phyloP scores from a whole-genome alignment of 306 rosid species.

The Rubus parviflorus region DNA sequence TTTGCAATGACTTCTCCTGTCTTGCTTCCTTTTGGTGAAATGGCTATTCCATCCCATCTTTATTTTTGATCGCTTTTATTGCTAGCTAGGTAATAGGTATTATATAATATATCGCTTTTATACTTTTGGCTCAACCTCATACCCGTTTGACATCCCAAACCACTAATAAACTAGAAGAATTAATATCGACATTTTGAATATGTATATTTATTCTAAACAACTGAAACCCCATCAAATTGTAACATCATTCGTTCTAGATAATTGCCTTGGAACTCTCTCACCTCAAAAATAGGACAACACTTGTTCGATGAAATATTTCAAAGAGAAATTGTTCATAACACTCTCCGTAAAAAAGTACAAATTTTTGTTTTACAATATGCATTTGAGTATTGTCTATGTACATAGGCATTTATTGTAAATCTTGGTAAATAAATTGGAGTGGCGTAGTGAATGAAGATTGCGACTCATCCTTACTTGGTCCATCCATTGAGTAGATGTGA shows the following conservation, averaged over 20 bases:
- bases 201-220: too few species aligned
- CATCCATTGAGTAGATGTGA: slow-evolving; percentile 47
- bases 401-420: neutral
- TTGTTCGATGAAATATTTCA: too few species aligned
- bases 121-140: too few species aligned
- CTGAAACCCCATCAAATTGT: too few species aligned
- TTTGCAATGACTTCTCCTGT: slow-evolving; percentile 48
- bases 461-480: slow-evolving; percentile 44
- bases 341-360: neutral
- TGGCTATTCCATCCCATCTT: slow-evolving; percentile 34
- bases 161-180: too few species aligned
- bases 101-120: too few species aligned
- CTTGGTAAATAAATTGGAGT: neutral
- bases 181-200: too few species aligned
- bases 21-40: slow-evolving; percentile 43
- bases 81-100: neutral
- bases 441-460: slow-evolving; percentile 41
- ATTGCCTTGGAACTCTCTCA: too few species aligned
- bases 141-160: too few species aligned
- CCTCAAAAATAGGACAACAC: too few species aligned
- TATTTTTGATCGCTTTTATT: slow-evolving; percentile 26
- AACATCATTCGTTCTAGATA: too few species aligned
- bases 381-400: neutral
- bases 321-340: too few species aligned
- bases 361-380: neutral